These are phyloP conservation scores for Kodamaea lidongshanica DNA, from an alignment of 805 yeast species.

Conservation along the genomic window DNA sequence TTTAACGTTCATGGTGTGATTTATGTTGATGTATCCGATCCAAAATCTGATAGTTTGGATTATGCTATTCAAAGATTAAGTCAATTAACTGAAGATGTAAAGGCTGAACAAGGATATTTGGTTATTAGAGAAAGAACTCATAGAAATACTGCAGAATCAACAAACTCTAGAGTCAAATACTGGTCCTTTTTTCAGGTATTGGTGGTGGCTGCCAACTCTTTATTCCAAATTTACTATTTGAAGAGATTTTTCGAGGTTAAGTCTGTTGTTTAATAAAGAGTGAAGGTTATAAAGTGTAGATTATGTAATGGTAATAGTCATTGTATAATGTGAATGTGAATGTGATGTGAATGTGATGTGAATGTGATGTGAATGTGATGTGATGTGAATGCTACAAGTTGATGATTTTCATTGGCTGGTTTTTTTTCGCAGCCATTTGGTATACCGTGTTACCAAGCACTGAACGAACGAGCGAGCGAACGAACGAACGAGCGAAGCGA, in stretches of 20 bases:
- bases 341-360: too few species aligned
- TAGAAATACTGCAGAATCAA: constrained; percentile 97
- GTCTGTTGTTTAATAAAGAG: constrained; percentile 72
- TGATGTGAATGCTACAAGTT: too few species aligned
- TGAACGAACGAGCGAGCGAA: too few species aligned
- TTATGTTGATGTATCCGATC: constrained; percentile 73
- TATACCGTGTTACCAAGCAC: too few species aligned
- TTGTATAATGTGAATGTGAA: too few species aligned
- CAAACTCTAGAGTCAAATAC: constrained; percentile 95
- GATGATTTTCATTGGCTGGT: too few species aligned
- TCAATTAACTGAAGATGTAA: constrained; percentile 76
- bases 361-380: too few species aligned
- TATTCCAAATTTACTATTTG: constrained; percentile 90
- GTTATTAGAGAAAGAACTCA: constrained; percentile 96
- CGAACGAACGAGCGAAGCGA: too few species aligned
- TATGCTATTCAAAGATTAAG: constrained; percentile 71
- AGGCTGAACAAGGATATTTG: constrained; percentile 87
- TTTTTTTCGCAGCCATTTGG: too few species aligned
- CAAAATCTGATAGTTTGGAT: constrained; percentile 73
- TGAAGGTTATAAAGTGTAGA: too few species aligned
- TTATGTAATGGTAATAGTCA: too few species aligned
- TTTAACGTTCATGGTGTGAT: constrained; percentile 93
- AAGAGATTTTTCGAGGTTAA: constrained; percentile 95
- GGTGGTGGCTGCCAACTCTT: constrained; percentile 78
- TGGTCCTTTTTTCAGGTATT: constrained; percentile 91